Evolutionary conservation across 148 eudicot genomes (phyloP), one percentile per base, ranked within the genome.

Genomic region (Fallopia convolvulus): DNA sequence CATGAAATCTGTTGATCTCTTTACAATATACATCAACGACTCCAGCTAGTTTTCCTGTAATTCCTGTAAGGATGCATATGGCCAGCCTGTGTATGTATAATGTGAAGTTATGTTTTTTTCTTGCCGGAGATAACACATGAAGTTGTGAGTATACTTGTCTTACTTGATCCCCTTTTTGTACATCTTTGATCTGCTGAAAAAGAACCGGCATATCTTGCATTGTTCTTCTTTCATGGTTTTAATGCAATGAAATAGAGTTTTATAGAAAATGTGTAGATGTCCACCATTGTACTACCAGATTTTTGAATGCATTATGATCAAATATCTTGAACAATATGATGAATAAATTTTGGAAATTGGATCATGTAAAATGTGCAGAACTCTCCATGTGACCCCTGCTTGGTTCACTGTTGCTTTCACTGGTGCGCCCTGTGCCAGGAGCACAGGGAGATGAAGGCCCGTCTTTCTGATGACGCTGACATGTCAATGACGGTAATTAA

Each of bases 341-440:
- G 21, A 68, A 15, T 68, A 58, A 21, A 30, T 32, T 68, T 36
- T 36, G 72, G 21, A 20, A 68, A 68, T 39, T 63, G 15, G 18
- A 15, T 14, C 11, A 36, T 73, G 44, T 41, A 41, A 60, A 23
- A 39, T 53, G 41, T 84, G 86, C 92, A 94, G 99, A 87, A 94
- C 74, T 89, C 93, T 4, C 99, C 99, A 15, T 94, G 97, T 61
- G 97, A 92, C 56, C 96, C 99, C 32, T 94, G 96, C 81, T 40
- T 85, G 79, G 97, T 92, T 83, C 97, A 94, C 79, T 92, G 97
- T 86, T 94, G 97, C 85, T 72, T 94, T 91, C 99, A 94, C 80
- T 92, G 96, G 93, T 94, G 99, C 80, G 99, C 99, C 15, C 74
- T 94, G 75, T 94, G 99, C 89, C 99, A 94, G 79, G 99, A 94